Percentiles rank a stretch among this genome's conserved stretches.
phyloP scores from a whole-genome alignment of 1,139 yeast genomes.

The Casaregolazyma lundiana region DNA sequence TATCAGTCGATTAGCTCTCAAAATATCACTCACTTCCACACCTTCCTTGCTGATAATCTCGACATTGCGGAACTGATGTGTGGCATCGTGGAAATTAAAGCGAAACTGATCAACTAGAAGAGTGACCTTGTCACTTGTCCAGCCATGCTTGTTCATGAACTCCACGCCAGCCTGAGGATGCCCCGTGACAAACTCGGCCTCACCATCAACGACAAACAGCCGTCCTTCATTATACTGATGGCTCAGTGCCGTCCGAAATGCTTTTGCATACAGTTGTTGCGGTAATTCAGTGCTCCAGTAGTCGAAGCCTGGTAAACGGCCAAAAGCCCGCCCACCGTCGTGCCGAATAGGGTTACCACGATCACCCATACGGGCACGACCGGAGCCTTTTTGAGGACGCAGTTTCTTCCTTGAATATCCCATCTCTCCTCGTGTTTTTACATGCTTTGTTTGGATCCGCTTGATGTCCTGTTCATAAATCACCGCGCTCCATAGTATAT shows the following conservation, averaged over 20 bases:
- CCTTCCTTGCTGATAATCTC: conserved; percentile 72
- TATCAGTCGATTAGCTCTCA: conserved; percentile 72
- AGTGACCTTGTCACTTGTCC: conserved; percentile 54
- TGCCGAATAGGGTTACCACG: conserved; percentile 89
- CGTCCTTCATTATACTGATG: conserved; percentile 73
- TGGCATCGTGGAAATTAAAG: conserved; percentile 49
- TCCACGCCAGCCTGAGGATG: conserved; percentile 50
- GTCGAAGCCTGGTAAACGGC: conserved; percentile 77
- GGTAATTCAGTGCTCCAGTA: conserved; percentile 86
- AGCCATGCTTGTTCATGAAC: conserved; percentile 55
- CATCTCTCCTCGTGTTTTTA: conserved; percentile 80
- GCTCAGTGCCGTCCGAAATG: conserved; percentile 76
- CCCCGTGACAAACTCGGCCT: conserved; percentile 46
- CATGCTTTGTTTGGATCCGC: conserved; percentile 85
- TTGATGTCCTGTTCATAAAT: conserved; percentile 85
- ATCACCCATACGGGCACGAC: conserved; percentile 94
- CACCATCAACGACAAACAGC: conserved; percentile 62
- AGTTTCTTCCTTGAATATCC: conserved; percentile 82
- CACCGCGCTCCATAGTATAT: conserved; percentile 89
- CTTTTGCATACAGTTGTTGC: conserved; percentile 63
- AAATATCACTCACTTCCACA: conserved; percentile 76
- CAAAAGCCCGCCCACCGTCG: conserved; percentile 88
- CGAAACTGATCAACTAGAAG: conserved; percentile 58
- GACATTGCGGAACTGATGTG: conserved; percentile 47
- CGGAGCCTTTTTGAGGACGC: conserved; percentile 88